Conservation (phyloP, 805 yeast genomes). For the Suhomyces xylopsoci region DNA sequence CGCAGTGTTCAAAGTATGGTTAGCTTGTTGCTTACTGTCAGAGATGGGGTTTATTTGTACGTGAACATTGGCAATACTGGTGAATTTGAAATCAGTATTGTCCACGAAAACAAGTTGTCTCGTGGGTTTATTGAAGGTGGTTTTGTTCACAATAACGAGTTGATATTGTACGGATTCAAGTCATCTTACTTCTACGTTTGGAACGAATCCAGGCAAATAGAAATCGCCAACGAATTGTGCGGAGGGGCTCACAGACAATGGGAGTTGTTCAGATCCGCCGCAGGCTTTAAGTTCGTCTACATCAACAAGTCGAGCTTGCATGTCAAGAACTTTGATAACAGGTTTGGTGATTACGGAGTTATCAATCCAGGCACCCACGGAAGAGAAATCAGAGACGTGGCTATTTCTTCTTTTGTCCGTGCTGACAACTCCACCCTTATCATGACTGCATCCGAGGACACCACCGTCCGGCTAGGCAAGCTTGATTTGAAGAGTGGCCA, state of each 20-base stretch:
- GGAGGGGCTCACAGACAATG: constrained; percentile 93
- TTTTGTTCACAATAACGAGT: constrained; percentile 38
- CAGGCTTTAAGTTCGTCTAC: constrained; percentile 48
- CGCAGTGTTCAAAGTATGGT: constrained; percentile 17
- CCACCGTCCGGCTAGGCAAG: constrained; percentile 62
- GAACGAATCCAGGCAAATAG: constrained; percentile 76
- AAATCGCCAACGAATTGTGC: constrained; percentile 66
- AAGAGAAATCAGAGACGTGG: constrained; percentile 78
- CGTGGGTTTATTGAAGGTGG: constrained; percentile 84
- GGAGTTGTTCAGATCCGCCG: constrained; percentile 42
- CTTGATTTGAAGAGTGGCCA: constrained; percentile 35
- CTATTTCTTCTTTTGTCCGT: constrained; percentile 39
- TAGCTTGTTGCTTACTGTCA: constrained; percentile 48
- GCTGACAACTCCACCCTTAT: constrained; percentile 40
- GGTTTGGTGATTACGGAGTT: constrained; percentile 24
- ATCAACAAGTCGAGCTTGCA: constrained; percentile 52
- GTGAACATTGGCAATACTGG: constrained; percentile 15
- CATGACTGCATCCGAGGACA: constrained; percentile 87
- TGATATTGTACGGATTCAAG: constrained; percentile 76
- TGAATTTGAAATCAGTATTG: constrained; percentile 17
- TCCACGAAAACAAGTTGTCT: constrained; percentile 61
- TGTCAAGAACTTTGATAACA: constrained; percentile 25
- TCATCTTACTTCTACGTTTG: constrained; percentile 75
- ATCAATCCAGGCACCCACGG: constrained; percentile 77
- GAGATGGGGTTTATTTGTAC: constrained; percentile 64